phyloP scores from a whole-genome alignment of 352 stramenopile species.

The Globisporangium abappressorium region DNA sequence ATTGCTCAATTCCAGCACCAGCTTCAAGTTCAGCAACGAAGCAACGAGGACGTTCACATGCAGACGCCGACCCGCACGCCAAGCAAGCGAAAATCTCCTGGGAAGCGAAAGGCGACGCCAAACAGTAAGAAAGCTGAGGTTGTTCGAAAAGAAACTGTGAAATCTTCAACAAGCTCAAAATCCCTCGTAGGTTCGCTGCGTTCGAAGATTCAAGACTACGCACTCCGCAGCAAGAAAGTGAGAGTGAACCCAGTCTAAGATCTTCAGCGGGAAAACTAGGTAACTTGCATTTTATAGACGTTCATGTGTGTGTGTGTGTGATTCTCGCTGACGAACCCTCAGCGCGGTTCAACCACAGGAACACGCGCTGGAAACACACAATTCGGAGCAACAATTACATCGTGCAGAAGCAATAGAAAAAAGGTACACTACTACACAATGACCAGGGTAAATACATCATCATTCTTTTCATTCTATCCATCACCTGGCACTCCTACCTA shows the following conservation, averaged over 20 bases:
- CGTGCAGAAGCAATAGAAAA: background rate
- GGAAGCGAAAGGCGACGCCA: constrained; percentile 48
- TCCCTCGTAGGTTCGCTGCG: constrained; percentile 54
- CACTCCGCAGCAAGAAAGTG: constrained; percentile 50
- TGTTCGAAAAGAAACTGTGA: constrained; percentile 37
- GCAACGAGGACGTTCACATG: constrained; percentile 32
- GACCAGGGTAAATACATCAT: constrained; percentile 27
- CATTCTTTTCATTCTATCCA: constrained; percentile 26
- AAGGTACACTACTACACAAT: constrained; percentile 9
- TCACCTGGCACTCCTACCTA: constrained; percentile 20
- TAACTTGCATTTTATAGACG: constrained; percentile 13
- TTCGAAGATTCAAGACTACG: constrained; percentile 42
- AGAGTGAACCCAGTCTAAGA: constrained; percentile 46
- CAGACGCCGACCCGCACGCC: constrained; percentile 23
- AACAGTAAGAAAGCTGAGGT: constrained; percentile 35
- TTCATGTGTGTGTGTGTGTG: background rate
- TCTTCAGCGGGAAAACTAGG: background rate
- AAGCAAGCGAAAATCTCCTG: constrained; percentile 36
- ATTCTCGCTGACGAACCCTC: constrained; percentile 4
- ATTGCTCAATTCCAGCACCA: constrained; percentile 53
- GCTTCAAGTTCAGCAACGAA: constrained; percentile 22
- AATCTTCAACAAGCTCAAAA: constrained; percentile 38
- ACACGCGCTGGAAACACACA: background rate
- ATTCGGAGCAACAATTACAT: background rate
- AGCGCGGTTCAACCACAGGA: background rate